These are phyloP conservation scores for Ceratocystis harringtonii DNA, from an alignment of 2,329 filamentous ascomycete species.

Conservation along the genomic window DNA sequence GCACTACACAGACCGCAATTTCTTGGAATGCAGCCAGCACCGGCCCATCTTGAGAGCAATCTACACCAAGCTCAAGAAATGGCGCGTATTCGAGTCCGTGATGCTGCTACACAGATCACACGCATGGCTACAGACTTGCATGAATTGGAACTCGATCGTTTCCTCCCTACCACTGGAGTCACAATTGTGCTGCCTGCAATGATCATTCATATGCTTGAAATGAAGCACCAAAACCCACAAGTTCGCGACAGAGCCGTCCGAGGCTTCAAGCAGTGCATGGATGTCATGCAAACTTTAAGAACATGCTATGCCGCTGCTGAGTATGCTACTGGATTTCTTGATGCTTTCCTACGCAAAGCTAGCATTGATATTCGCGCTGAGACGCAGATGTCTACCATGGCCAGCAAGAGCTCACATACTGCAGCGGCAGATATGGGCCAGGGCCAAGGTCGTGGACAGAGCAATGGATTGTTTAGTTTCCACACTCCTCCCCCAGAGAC, in stretches of 20 bases:
- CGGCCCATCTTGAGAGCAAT: slow-evolving; percentile 12
- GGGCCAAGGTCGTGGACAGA: neutral
- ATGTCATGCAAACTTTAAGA: slow-evolving; percentile 70
- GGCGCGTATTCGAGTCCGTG: slow-evolving; percentile 67
- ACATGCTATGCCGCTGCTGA: slow-evolving; percentile 91
- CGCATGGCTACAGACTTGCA: slow-evolving; percentile 67
- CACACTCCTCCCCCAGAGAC: slow-evolving; percentile 42
- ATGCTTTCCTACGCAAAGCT: slow-evolving; percentile 77
- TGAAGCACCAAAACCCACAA: slow-evolving; percentile 64
- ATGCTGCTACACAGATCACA: slow-evolving; percentile 74
- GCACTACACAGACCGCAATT: slow-evolving; percentile 86
- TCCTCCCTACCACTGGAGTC: slow-evolving; percentile 75
- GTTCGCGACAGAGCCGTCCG: slow-evolving; percentile 58
- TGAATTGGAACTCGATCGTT: slow-evolving; percentile 56
- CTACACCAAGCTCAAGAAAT: slow-evolving; percentile 36
- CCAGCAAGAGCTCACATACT: neutral
- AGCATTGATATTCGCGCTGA: slow-evolving; percentile 50
- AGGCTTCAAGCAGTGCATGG: slow-evolving; percentile 85
- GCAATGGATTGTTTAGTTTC: slow-evolving; percentile 25
- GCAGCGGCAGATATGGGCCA: neutral
- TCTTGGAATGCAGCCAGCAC: slow-evolving; percentile 49
- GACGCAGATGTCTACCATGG: slow-evolving; percentile 14
- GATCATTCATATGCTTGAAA: slow-evolving; percentile 84
- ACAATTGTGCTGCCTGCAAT: slow-evolving; percentile 84
- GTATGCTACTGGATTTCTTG: slow-evolving; percentile 88